A percentile compares a stretch with the other conserved stretches of the same genome.
These are phyloP conservation scores for Salix exigua DNA, from an alignment of 345 rosid species.

Conservation along the genomic window DNA sequence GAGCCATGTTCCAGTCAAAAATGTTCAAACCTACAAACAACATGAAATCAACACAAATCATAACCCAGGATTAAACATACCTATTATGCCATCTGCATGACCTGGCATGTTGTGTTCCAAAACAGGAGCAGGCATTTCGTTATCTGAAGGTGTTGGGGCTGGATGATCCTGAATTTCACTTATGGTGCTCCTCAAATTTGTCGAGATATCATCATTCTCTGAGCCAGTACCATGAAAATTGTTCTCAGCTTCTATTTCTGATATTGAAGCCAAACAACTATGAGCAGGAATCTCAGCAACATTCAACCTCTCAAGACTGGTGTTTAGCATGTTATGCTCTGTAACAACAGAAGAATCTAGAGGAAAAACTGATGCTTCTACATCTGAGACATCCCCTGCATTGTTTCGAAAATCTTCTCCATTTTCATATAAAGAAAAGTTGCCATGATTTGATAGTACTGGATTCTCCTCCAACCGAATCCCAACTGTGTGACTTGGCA, in stretches of 20 bases:
- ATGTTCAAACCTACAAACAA: not conserved
- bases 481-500: constrained; percentile 25
- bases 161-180: constrained; percentile 44
- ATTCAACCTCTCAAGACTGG: constrained; percentile 29
- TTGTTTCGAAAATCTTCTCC: constrained; percentile 36
- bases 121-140: constrained; percentile 32
- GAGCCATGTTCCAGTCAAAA: not conserved
- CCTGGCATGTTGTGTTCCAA: constrained; percentile 40
- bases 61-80: constrained; percentile 2
- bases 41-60: not conserved
- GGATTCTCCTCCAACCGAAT: constrained; percentile 40
- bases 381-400: constrained; percentile 32
- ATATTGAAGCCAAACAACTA: constrained; percentile 42
- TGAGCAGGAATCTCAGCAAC: constrained; percentile 36
- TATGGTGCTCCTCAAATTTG: constrained; percentile 31
- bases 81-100: constrained; percentile 35
- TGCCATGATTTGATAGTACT: constrained; percentile 21
- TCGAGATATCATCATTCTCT: constrained; percentile 36
- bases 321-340: constrained; percentile 21
- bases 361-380: constrained; percentile 35
- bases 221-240: constrained; percentile 31
- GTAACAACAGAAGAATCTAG: constrained; percentile 31
- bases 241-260: constrained; percentile 62
- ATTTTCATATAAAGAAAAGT: constrained; percentile 30
- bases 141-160: constrained; percentile 24